Conservation (phyloP, 2,329 filamentous ascomycete genomes). For the Phaeosphaeriaceae sp. region DNA sequence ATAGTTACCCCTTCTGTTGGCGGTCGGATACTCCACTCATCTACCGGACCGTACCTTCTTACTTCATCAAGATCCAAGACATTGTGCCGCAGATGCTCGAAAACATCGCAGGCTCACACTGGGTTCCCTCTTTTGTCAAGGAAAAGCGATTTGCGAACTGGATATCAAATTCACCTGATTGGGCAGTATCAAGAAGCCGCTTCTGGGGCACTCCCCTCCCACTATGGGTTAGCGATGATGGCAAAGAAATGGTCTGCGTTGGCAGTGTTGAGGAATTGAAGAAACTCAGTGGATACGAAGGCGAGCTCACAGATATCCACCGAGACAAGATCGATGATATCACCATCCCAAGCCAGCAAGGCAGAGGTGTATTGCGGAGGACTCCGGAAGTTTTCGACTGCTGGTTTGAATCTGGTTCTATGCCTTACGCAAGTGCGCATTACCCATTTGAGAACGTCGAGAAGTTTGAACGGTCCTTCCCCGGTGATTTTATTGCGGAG, state of each 20-base stretch:
- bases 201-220: conserved; percentile 97
- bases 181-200: conserved; percentile 92
- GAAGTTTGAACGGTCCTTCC: conserved; percentile 79
- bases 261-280: conserved; percentile 86
- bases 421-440: conserved; percentile 91
- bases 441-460: conserved; percentile 92
- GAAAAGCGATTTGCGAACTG: conserved; percentile 90
- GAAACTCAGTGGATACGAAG: conserved; percentile 82
- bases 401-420: conserved; percentile 95
- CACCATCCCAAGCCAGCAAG: conserved; percentile 88
- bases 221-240: conserved; percentile 88
- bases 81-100: conserved; percentile 88
- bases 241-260: conserved; percentile 84
- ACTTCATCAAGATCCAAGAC: conserved; percentile 89
- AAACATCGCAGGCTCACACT: conserved; percentile 87
- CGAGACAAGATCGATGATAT: conserved; percentile 93
- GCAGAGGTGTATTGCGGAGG: conserved; percentile 81
- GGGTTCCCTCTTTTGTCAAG: conserved; percentile 90
- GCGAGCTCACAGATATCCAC: conserved; percentile 84
- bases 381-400: conserved; percentile 93
- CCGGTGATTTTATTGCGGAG: conserved; percentile 93
- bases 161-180: conserved; percentile 90
- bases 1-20: conserved; percentile 93
- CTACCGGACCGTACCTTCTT: conserved; percentile 88
- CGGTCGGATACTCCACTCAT: conserved; percentile 95